Evolutionary conservation across 306 rosid genomes (phyloP), one percentile per base, ranked within the genome.

Genomic region (Ziziphus jujuba): DNA sequence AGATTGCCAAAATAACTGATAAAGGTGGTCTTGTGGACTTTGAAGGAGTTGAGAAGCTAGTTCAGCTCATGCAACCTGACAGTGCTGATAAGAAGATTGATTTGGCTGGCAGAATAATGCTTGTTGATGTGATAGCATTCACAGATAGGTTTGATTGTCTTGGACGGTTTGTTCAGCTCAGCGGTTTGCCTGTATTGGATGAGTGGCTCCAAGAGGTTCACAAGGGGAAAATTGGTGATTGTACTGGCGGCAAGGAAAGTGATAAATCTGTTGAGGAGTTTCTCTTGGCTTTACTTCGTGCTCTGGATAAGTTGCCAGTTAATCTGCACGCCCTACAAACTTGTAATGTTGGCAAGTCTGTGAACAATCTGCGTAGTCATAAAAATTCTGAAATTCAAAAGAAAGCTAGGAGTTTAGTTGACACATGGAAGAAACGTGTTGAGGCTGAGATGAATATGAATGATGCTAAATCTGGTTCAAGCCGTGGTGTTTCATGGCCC

Each of bases 161-260:
- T 63, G 75, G 72, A 60, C 76, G 53, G 82, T 91, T 91, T 83
- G 84, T 91, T 70, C 91, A 88, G 68, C 83, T 74, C 36, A 79
- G 56, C 82, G 97, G 97, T 70, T 80, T 91, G 75, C 85, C 84
- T 61, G 96, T 88, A 28, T 73, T 86, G 75, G 93, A 91, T 86
- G 97, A 86, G 60, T 91, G 97, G 97, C 96, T 91, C 52, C 97
- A 91, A 67, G 96, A 91, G 66, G 93, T 74, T 44, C 93, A 88
- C 54, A 88, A 87, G 72, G 91, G 96, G 17, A 88, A 88, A 84
- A 75, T 72, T 72, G 83, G 93, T 60, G 96, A 88, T 64, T 79
- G 77, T 49, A 77, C 63, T 77, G 69, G 85, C 67, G 79, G 77
- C 21, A 80, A 84, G 70, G 91, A 77, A 59, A 77, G 77, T 75